These are phyloP conservation scores for Scheffersomyces quercinus DNA, from an alignment of 1,139 yeast species.

Conservation along the genomic window DNA sequence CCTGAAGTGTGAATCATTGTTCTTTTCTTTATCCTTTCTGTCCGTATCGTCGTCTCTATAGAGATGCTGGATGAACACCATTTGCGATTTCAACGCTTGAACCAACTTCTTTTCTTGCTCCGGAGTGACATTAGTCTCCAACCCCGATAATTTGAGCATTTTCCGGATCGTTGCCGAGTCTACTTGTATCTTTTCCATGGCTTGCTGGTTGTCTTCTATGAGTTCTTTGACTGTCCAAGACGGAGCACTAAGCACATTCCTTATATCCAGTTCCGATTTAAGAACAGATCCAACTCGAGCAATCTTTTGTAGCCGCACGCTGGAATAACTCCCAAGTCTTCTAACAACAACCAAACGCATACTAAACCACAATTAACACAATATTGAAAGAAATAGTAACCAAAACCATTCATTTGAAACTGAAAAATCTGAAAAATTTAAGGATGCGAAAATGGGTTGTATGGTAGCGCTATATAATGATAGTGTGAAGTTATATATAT, in stretches of 20 bases:
- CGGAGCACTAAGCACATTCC: constrained; percentile 17
- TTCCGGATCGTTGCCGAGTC: constrained; percentile 23
- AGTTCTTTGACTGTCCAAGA: constrained; percentile 31
- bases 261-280: background rate
- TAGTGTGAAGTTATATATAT: too few relatives aligned
- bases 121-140: constrained; percentile 25
- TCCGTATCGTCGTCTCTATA: constrained; percentile 25
- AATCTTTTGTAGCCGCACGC: background rate
- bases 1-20: constrained; percentile 32
- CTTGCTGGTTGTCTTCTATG: constrained; percentile 12
- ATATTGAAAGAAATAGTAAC: too few relatives aligned
- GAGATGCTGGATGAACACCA: constrained; percentile 46
- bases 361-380: too few relatives aligned
- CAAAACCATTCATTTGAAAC: too few relatives aligned
- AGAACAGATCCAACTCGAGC: background rate
- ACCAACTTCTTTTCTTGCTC: constrained; percentile 28
- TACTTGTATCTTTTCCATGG: constrained; percentile 11
- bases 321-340: too few relatives aligned
- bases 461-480: too few relatives aligned
- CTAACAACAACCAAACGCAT: too few relatives aligned
- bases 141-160: constrained; percentile 48
- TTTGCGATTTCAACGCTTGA: constrained; percentile 41
- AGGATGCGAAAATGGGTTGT: too few relatives aligned
- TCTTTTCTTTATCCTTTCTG: constrained; percentile 13
- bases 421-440: too few relatives aligned